Evolutionary conservation across 2,329 filamentous ascomycete genomes (phyloP).

Genomic region (Berkeleyomyces basicola): DNA sequence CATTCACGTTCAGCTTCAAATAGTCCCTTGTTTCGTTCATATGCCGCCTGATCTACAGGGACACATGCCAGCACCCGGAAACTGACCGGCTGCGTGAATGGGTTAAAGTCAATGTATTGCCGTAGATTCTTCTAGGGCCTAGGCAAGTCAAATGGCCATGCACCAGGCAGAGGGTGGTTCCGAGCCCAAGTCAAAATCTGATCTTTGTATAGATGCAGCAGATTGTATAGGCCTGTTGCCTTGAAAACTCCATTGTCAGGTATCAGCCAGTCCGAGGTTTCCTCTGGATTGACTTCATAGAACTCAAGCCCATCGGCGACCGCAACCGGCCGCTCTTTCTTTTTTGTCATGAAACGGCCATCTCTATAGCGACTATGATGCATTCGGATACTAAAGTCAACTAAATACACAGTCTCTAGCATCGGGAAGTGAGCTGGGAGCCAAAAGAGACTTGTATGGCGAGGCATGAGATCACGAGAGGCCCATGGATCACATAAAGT

Average conservation of each 20-base stretch:
- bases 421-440: neutral
- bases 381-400: neutral
- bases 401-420: neutral
- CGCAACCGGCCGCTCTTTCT: neutral
- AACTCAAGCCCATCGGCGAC: neutral
- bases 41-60: neutral
- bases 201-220: conserved; percentile 2
- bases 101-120: neutral
- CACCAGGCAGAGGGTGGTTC: neutral
- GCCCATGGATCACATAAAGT: conserved; percentile 1
- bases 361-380: neutral
- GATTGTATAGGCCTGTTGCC: neutral
- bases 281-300: neutral
- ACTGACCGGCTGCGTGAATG: neutral
- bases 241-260: neutral
- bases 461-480: neutral
- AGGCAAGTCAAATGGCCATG: neutral
- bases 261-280: neutral
- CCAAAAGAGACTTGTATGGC: neutral
- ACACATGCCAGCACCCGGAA: neutral
- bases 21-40: neutral
- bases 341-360: neutral
- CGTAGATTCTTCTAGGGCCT: neutral
- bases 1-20: neutral
- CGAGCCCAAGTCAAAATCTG: conserved; percentile 1